phyloP scores from a whole-genome alignment of 2,329 filamentous ascomycete species.

The Clathrospora elynae region DNA sequence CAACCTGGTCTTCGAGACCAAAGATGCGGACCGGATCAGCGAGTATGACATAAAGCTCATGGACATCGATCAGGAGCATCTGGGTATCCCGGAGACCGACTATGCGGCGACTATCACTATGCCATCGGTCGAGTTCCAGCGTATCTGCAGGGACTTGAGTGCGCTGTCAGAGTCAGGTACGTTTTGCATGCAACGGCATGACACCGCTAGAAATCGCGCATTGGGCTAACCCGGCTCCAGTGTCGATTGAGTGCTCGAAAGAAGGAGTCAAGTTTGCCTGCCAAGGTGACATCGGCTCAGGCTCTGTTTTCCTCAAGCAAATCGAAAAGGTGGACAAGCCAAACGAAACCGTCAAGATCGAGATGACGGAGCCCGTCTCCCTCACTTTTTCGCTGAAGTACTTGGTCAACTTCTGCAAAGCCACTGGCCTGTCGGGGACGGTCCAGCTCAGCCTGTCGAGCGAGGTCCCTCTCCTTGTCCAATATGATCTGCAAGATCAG shows the following conservation, averaged over 20 bases:
- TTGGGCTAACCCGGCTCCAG: constrained; percentile 55
- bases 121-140: constrained; percentile 88
- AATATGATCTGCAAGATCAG: constrained; percentile 82
- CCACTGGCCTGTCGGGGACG: constrained; percentile 75
- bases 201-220: constrained; percentile 1
- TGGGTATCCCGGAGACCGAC: constrained; percentile 98
- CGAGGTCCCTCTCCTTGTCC: constrained; percentile 93
- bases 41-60: constrained; percentile 99
- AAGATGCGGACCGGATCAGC: constrained; percentile 85
- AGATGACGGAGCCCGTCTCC: constrained; percentile 87
- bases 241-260: constrained; percentile 94
- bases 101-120: constrained; percentile 90
- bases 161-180: constrained; percentile 94
- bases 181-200: constrained; percentile 38
- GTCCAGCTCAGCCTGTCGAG: constrained; percentile 95
- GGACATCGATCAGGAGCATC: constrained; percentile 99
- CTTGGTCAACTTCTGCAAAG: constrained; percentile 99
- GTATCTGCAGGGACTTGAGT: constrained; percentile 90
- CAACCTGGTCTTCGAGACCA: constrained; percentile 93
- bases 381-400: constrained; percentile 99
- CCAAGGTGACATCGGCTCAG: constrained; percentile 93
- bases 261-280: constrained; percentile 96
- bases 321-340: constrained; percentile 90
- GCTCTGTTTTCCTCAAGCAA: constrained; percentile 86
- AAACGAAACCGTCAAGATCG: constrained; percentile 82